Evolutionary conservation across 352 stramenopile genomes (phyloP).

Genomic region (Peronospora tabacina): DNA sequence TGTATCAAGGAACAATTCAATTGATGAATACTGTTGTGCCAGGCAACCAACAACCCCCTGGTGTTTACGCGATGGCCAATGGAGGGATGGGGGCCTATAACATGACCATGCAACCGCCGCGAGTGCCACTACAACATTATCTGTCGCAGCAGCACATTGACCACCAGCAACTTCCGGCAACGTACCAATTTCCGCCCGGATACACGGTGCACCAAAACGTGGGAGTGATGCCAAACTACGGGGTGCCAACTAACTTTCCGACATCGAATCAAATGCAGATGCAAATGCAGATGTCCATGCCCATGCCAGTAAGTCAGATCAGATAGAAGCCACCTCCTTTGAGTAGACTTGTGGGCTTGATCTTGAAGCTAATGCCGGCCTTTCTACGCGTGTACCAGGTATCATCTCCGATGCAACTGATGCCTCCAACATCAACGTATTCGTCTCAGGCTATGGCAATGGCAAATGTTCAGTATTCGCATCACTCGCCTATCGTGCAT

Average conservation of each 20-base stretch:
- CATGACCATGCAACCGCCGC: constrained; percentile 28
- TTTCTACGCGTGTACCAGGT: constrained; percentile 10
- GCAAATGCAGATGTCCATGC: constrained; percentile 30
- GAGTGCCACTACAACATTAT: constrained; percentile 17
- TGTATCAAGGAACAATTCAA: constrained; percentile 26
- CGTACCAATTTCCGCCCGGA: constrained; percentile 32
- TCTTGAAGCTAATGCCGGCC: not conserved
- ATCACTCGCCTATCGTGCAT: constrained; percentile 18
- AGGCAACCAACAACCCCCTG: constrained; percentile 18
- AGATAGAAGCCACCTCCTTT: not conserved
- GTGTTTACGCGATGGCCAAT: constrained; percentile 42
- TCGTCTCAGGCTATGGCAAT: constrained; percentile 32
- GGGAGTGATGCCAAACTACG: constrained; percentile 44
- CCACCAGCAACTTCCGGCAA: constrained; percentile 16
- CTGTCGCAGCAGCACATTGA: constrained; percentile 18
- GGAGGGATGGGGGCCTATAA: constrained; percentile 27
- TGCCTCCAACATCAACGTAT: constrained; percentile 26
- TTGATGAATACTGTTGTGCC: constrained; percentile 15
- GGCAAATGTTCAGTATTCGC: constrained; percentile 24
- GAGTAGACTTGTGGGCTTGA: constrained; percentile 2
- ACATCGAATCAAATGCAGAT: constrained; percentile 38
- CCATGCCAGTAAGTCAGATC: constrained; percentile 25
- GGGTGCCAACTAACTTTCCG: constrained; percentile 31
- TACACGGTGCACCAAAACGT: constrained; percentile 45
- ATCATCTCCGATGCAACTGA: constrained; percentile 25